Conservation (phyloP, 108 stramenopile genomes). For the Stephanodiscus minutulus region DNA sequence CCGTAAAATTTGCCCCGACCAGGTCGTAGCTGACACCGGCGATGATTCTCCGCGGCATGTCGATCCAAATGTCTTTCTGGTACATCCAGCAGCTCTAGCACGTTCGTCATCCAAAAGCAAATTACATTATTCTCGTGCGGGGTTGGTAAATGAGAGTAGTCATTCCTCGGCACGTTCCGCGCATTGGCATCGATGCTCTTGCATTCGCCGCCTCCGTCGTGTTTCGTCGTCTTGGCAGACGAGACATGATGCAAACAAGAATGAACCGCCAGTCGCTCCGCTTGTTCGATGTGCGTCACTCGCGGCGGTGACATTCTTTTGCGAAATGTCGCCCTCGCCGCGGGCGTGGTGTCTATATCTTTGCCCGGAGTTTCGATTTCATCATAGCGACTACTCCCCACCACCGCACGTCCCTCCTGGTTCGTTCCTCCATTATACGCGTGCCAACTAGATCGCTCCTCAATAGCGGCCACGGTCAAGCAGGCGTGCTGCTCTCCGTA, state of each 20-base stretch:
- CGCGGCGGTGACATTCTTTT: conserved; percentile 7
- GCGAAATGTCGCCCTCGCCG: neutral
- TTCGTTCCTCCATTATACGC: conserved; percentile 3
- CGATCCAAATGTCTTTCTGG: conserved; percentile 20
- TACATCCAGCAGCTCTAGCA: conserved; percentile 36
- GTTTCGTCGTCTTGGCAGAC: conserved; percentile 4
- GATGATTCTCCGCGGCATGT: neutral
- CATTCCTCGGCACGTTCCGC: conserved; percentile 1
- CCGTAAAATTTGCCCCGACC: conserved; percentile 19
- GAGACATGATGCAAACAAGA: conserved; percentile 24
- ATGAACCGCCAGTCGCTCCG: conserved; percentile 37
- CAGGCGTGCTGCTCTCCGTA: conserved; percentile 45
- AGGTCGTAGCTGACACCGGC: neutral
- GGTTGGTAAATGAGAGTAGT: conserved; percentile 23
- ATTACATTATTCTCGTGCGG: conserved; percentile 26
- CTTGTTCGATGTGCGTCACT: conserved; percentile 36
- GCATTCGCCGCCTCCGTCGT: conserved; percentile 13
- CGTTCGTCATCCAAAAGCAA: conserved; percentile 50
- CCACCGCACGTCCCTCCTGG: neutral
- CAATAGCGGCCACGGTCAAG: conserved; percentile 32
- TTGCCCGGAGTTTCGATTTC: neutral
- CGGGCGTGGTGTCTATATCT: neutral
- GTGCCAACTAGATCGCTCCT: conserved; percentile 17
- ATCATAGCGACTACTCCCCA: neutral
- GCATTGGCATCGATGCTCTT: neutral